Base-by-base conservation (phyloP, 2,329 filamentous ascomycete genomes). In the Fusarium pseudoanthophilum region DNA sequence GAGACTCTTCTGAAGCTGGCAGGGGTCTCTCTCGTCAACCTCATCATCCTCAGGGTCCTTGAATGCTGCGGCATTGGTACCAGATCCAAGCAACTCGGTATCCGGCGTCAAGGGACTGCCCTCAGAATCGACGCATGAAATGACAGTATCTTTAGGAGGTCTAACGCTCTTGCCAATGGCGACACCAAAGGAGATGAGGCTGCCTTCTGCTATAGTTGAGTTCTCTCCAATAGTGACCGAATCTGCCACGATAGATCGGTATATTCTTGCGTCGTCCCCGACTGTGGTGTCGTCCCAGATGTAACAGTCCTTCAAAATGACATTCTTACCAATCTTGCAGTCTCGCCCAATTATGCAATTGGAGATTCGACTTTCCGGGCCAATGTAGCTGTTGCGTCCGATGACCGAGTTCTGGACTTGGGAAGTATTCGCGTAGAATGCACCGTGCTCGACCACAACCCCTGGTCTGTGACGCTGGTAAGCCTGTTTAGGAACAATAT, bases 221-320 rank as follows among this genome's bases (percentile, higher is more conserved):
- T 89, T 88, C 76, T 91, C 91, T 28, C 95, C 95, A 62, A 99
- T 84, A 3, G 87, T 84, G 24, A 88, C 92, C 52, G 90, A 89
- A 76, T 92, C 91, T 9, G 93, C 96, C 60, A 99, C 85, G 46
- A 99, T 90, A 4, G 94, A 92, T 73, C 90, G 88, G 14, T 88
- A 87, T 53, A 99, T 85, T 30, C 88, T 88, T 21, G 92, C 87
- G 26, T 91, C 91, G 78, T 98, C 94, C 3, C 91, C 92, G 74
- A 99, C 90, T 10, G 88, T 88, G 1, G 90, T 91, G 76, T 95
- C 89, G 76, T 98, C 94, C 95, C 95, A 98, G 72, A 99, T 90
- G 77, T 94, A 95, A 28, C 93, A 92, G 75, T 94, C 88, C 53
- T 93, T 88, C 69, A 99, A 90, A 42, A 86, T 88, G 34, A 96